Evolutionary conservation across 1,284 basidiomycete genomes (phyloP), one percentile per base, ranked within the genome.

Genomic region (Limonomyces culmigenus): DNA sequence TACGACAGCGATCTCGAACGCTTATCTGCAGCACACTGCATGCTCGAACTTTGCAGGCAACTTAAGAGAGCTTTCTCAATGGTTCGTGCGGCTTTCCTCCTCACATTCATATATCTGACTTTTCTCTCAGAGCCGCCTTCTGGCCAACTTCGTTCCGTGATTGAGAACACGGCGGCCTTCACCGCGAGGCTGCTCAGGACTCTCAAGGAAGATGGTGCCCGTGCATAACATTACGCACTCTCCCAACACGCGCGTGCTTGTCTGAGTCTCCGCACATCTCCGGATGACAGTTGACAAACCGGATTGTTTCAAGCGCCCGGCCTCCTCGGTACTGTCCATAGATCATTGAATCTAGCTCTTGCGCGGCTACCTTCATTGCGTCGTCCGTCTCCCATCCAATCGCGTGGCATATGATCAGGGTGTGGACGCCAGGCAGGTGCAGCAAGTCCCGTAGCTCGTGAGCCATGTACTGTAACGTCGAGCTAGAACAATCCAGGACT

Each of bases 201-300:
- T 81, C 2, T 84, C 79, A 80, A 73, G 84, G 51, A 74, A 81
- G 50, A 78, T 84, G 74, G 71, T 74, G 1, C 56, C 87, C 11
- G 53, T 59, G 6, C 72, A 75, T 51, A 64, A 73, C 41, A 59
- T 81, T 6, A 62, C 69, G 0, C 56, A 91, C 2, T 54, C 58
- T 2, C 67, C 73, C 19, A 65, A 81, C 38, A 81, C 84, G 0
- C 53, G 88, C 38, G 70, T 86, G 21, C 65, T 81, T 74, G 55
- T 65, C 6, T 89, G 85, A 84, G 74, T 76, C 29, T 71, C 70
- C 0, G n/a, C n/a, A n/a, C n/a, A n/a, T n/a, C n/a, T n/a, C n/a
- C n/a, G n/a, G n/a, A n/a, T n/a, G n/a, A n/a, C n/a, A n/a, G n/a
- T n/a, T n/a, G n/a, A n/a, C n/a, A n/a, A n/a, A n/a, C n/a, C n/a